These are phyloP conservation scores for Ceratocystis harringtonii DNA, from an alignment of 2,329 filamentous ascomycete species.

Conservation along the genomic window DNA sequence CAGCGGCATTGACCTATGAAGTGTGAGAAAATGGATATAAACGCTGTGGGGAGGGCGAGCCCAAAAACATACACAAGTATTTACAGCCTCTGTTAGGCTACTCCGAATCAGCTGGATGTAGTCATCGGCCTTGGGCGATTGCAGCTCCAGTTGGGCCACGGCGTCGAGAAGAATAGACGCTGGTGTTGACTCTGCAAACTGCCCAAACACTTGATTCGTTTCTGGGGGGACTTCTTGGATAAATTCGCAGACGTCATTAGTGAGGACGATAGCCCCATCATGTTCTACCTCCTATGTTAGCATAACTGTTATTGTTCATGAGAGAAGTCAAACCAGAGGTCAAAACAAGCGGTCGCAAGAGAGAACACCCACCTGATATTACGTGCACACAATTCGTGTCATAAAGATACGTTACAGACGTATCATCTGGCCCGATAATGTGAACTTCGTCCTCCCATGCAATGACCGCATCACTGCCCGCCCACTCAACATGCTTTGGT, in stretches of 20 bases:
- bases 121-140: constrained; percentile 93
- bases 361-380: constrained; percentile 48
- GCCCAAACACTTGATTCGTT: constrained; percentile 75
- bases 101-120: constrained; percentile 88
- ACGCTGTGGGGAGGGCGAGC: neutral
- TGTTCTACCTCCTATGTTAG: constrained; percentile 30
- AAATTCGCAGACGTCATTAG: constrained; percentile 92
- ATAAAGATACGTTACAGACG: constrained; percentile 68
- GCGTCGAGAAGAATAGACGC: constrained; percentile 90
- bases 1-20: constrained; percentile 56
- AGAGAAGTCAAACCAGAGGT: neutral
- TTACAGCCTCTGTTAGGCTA: constrained; percentile 80
- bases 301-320: neutral
- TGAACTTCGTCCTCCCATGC: constrained; percentile 98
- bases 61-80: constrained; percentile 47
- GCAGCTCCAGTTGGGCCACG: constrained; percentile 75
- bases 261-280: constrained; percentile 81
- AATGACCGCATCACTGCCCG: constrained; percentile 84
- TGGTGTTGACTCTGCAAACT: constrained; percentile 75
- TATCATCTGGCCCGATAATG: constrained; percentile 71
- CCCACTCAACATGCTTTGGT: constrained; percentile 87
- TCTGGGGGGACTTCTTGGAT: constrained; percentile 83
- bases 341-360: constrained; percentile 12
- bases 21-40: neutral
- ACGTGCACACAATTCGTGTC: constrained; percentile 81